A percentile compares a stretch with the other conserved stretches of the same genome.
phyloP scores from a whole-genome alignment of 2,329 filamentous ascomycete species.

The Botryotinia convoluta region DNA sequence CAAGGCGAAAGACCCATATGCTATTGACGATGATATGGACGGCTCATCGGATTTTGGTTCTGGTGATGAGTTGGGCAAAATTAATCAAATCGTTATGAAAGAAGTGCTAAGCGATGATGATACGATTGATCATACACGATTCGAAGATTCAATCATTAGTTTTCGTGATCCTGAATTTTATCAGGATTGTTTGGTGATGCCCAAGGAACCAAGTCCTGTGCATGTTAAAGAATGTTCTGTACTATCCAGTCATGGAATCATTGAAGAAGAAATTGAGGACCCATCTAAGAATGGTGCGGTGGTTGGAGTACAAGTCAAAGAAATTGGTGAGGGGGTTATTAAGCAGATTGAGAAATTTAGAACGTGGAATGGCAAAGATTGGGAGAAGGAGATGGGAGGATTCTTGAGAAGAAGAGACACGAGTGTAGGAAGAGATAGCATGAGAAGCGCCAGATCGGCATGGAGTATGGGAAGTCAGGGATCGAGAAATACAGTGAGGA shows the following conservation, averaged over 20 bases:
- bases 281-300: background rate
- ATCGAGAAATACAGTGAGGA: background rate
- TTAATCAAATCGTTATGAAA: constrained; percentile 10
- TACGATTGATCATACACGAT: background rate
- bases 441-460: background rate
- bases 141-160: constrained; percentile 21
- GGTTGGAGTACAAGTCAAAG: background rate
- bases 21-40: constrained; percentile 7
- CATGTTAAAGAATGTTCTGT: constrained; percentile 13
- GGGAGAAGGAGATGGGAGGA: constrained; percentile 30
- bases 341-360: constrained; percentile 28
- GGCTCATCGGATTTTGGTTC: constrained; percentile 14
- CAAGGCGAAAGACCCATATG: background rate
- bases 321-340: constrained; percentile 2
- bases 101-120: constrained; percentile 16
- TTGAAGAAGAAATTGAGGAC: background rate
- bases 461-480: background rate
- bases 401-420: constrained; percentile 15
- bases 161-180: constrained; percentile 35
- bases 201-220: constrained; percentile 7
- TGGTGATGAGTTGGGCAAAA: background rate
- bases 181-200: constrained; percentile 30
- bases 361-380: constrained; percentile 36
- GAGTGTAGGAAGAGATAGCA: constrained; percentile 16
- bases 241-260: constrained; percentile 4